These are phyloP conservation scores for Thymus mandschuricus DNA, from an alignment of 257 asterid species.

Conservation along the genomic window DNA sequence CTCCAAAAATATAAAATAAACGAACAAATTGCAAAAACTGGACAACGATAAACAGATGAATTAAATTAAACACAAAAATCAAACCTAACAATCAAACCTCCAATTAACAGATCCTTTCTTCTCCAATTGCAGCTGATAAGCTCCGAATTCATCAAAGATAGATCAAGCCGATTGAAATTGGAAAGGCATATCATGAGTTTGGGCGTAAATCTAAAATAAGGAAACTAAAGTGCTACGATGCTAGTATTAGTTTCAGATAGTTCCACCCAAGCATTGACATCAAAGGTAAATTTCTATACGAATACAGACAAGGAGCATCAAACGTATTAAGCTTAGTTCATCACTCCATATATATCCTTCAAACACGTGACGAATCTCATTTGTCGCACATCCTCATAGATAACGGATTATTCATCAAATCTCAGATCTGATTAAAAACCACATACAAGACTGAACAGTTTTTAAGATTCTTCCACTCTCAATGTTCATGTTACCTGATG, in stretches of 20 bases:
- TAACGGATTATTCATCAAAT: no score
- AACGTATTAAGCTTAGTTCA: no score
- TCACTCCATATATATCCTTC: no score
- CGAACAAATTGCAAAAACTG: not conserved
- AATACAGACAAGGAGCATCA: not conserved
- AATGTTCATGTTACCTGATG: no score
- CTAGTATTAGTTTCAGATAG: not conserved
- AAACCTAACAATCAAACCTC: not conserved
- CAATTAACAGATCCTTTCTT: not conserved
- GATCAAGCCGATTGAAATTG: not conserved
- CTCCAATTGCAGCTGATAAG: constrained; percentile 21
- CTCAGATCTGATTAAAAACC: no score
- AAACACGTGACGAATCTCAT: no score
- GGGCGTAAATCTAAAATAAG: constrained; percentile 51
- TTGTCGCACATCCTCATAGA: no score
- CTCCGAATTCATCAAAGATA: not conserved
- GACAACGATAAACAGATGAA: not conserved
- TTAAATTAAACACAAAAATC: not conserved
- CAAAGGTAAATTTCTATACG: not conserved
- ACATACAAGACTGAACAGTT: no score
- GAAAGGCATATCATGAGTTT: constrained; percentile 48
- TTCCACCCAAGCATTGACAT: not conserved
- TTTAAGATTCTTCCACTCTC: no score
- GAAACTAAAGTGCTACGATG: not conserved
- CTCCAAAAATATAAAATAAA: not conserved